Conservation (phyloP, 371 early-diverging fungal genomes). For the Rhizomucor miehei region DNA sequence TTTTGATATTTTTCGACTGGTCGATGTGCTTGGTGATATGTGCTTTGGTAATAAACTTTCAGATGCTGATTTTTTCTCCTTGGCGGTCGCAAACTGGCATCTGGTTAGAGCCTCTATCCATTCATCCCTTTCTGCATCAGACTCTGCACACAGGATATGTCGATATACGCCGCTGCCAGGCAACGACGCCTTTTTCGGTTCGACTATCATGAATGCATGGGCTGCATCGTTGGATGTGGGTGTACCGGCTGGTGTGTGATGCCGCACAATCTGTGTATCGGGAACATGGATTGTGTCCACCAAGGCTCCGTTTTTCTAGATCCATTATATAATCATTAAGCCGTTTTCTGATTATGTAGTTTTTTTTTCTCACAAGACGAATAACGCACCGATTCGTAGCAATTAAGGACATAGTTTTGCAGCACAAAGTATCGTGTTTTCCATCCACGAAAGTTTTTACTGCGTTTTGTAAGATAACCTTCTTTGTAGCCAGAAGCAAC, state of each 20-base stretch:
- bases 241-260: conserved; percentile 25
- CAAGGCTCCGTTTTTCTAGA: conserved; percentile 42
- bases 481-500: conserved; percentile 48
- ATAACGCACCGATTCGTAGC: conserved; percentile 57
- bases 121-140: conserved; percentile 80
- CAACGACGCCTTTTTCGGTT: conserved; percentile 50
- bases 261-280: conserved; percentile 50
- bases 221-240: conserved; percentile 23
- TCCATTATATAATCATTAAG: no score
- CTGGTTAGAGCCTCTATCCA: conserved; percentile 71
- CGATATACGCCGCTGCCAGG: conserved; percentile 50
- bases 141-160: conserved; percentile 84
- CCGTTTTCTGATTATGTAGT: no score
- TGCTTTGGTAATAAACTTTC: not conserved
- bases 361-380: no score
- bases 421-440: conserved; percentile 81
- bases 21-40: conserved; percentile 1
- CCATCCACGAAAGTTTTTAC: conserved; percentile 87
- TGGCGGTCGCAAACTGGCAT: conserved; percentile 30
- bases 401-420: conserved; percentile 60
- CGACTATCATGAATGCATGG: conserved; percentile 73
- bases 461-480: conserved; percentile 84
- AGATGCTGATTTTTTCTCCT: not conserved
- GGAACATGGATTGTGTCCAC: conserved; percentile 46
- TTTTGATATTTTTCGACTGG: conserved; percentile 6